These are phyloP conservation scores for Hortiboletus flavorubellus DNA, from an alignment of 768 basidiomycete genomes.

Conservation along the genomic window DNA sequence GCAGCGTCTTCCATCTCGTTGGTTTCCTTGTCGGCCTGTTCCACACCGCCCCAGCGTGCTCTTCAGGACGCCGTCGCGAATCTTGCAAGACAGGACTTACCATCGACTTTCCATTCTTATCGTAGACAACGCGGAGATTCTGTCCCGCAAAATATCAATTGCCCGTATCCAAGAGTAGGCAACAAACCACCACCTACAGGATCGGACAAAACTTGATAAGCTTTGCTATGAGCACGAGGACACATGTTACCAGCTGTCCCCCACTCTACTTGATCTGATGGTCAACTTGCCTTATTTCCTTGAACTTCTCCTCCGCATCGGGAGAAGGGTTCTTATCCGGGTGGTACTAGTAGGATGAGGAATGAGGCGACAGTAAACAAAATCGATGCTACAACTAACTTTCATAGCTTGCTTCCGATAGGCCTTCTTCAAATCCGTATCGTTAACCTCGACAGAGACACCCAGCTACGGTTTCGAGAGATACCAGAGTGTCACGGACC, in stretches of 20 bases:
- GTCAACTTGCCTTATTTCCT: slow-evolving; percentile 77
- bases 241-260: slow-evolving; percentile 14
- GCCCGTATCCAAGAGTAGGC: slow-evolving; percentile 4
- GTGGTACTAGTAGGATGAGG: slow-evolving; percentile 61
- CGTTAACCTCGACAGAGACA: slow-evolving; percentile 68
- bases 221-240: slow-evolving; percentile 59
- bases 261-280: slow-evolving; percentile 11
- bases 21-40: slow-evolving; percentile 74
- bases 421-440: slow-evolving; percentile 87
- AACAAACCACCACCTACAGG: slow-evolving; percentile 46
- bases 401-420: slow-evolving; percentile 94
- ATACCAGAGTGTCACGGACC: background rate
- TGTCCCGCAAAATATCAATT: slow-evolving; percentile 27
- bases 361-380: background rate
- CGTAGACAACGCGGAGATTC: slow-evolving; percentile 87
- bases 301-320: slow-evolving; percentile 96
- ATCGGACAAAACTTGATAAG: slow-evolving; percentile 90
- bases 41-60: background rate
- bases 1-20: slow-evolving; percentile 87
- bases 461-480: slow-evolving; percentile 48
- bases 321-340: slow-evolving; percentile 92
- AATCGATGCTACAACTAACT: slow-evolving; percentile 40
- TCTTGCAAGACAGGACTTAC: slow-evolving; percentile 38
- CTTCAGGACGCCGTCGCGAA: slow-evolving; percentile 5
- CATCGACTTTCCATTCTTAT: slow-evolving; percentile 92